Percentiles rank a stretch among this genome's conserved stretches.
Evolutionary conservation across 768 basidiomycete species (phyloP).

Genomic region (Psilocybe tampanensis): DNA sequence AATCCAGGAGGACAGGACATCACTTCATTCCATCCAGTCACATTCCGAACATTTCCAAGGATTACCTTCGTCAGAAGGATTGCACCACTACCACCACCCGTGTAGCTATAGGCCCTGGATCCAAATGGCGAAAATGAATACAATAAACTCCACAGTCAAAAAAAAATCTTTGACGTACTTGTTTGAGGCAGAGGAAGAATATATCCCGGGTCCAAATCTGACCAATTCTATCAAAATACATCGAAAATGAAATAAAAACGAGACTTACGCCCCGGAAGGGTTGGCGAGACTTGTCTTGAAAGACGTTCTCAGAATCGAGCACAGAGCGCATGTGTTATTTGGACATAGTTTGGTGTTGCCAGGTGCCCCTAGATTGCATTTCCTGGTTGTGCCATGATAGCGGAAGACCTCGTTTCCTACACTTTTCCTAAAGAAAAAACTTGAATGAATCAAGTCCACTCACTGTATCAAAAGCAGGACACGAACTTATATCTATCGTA

Average conservation of each 20-base stretch:
- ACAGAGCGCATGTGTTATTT: constrained; percentile 23
- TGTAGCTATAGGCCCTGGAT: constrained; percentile 26
- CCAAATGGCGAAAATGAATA: no score
- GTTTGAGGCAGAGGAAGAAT: constrained; percentile 32
- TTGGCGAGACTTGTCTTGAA: constrained; percentile 34
- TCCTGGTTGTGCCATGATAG: constrained; percentile 31
- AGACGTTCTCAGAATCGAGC: constrained; percentile 31
- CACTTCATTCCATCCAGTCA: constrained; percentile 23
- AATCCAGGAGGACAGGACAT: constrained; percentile 27
- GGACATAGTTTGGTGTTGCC: constrained; percentile 26
- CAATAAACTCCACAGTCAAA: neutral
- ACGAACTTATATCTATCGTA: constrained; percentile 28
- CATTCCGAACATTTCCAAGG: constrained; percentile 25
- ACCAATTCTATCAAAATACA: neutral
- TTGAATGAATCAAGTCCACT: neutral
- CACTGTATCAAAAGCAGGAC: neutral
- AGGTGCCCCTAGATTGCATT: constrained; percentile 25
- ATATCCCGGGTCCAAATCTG: constrained; percentile 32
- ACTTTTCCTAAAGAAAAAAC: constrained; percentile 13
- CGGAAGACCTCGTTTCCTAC: constrained; percentile 32
- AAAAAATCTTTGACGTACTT: constrained; percentile 24
- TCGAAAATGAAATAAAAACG: neutral
- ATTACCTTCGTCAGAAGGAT: constrained; percentile 33
- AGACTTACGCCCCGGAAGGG: constrained; percentile 26
- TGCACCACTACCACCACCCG: constrained; percentile 20